Conservation (phyloP, 805 yeast species). For the Clavispora vitiphila region DNA sequence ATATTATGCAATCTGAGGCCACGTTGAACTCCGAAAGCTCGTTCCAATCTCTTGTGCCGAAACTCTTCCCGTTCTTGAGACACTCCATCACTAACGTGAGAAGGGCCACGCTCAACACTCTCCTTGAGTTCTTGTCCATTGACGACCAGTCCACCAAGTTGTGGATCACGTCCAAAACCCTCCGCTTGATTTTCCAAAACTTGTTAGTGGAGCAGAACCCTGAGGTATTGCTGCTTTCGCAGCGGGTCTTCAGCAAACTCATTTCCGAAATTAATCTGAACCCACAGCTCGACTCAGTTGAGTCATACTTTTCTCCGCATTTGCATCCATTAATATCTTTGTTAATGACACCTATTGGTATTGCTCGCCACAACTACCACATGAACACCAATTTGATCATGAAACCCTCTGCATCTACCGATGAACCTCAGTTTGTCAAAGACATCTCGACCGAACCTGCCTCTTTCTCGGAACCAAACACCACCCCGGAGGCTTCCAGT, state of each 20-base stretch:
- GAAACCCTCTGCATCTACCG: constrained; percentile 66
- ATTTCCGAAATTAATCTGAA: constrained; percentile 39
- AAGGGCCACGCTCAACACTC: constrained; percentile 76
- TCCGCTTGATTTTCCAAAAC: constrained; percentile 81
- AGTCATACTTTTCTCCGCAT: constrained; percentile 51
- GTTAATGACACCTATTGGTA: constrained; percentile 91
- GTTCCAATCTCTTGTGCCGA: constrained; percentile 77
- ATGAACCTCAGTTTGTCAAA: constrained; percentile 6
- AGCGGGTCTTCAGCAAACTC: constrained; percentile 53
- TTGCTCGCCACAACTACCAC: constrained; percentile 79
- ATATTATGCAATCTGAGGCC: constrained; percentile 63
- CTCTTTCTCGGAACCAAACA: constrained; percentile 1
- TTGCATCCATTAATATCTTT: constrained; percentile 57
- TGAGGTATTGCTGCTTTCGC: constrained; percentile 62
- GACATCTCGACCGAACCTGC: constrained; percentile 8
- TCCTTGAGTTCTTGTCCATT: constrained; percentile 67
- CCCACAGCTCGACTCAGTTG: constrained; percentile 34
- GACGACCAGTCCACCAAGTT: constrained; percentile 46
- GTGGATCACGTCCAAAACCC: constrained; percentile 75
- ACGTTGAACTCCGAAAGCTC: constrained; percentile 46
- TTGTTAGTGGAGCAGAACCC: constrained; percentile 82
- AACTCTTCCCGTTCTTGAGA: constrained; percentile 85
- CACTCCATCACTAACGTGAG: constrained; percentile 92
- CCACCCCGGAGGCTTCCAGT: constrained; percentile 13
- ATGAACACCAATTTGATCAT: constrained; percentile 74